These are phyloP conservation scores for Suhomyces bokatorum DNA, from an alignment of 1,139 yeast genomes.

Conservation along the genomic window DNA sequence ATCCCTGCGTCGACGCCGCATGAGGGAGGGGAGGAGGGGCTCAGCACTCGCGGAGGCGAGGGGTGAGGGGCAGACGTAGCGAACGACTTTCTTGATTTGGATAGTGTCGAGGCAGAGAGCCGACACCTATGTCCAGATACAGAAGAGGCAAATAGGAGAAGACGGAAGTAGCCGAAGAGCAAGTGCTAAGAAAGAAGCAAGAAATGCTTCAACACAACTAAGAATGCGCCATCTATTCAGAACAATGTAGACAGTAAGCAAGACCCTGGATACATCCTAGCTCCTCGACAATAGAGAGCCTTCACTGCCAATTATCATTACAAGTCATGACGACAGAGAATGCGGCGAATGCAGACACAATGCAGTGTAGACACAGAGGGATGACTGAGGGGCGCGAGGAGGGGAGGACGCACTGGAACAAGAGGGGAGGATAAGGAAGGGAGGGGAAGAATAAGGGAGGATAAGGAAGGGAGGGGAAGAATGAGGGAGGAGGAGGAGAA, in stretches of 20 bases:
- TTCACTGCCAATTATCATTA: not conserved
- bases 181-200: too few species aligned
- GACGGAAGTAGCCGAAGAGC: too few species aligned
- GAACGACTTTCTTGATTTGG: too few species aligned
- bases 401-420: not conserved
- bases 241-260: too few species aligned
- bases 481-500: not conserved
- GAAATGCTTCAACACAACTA: too few species aligned
- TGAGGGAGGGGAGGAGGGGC: not conserved
- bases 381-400: not conserved
- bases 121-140: too few species aligned
- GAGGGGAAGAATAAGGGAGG: not conserved
- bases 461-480: not conserved
- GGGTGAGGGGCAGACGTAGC: not conserved
- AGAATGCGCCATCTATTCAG: too few species aligned
- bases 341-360: not conserved
- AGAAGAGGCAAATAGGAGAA: too few species aligned
- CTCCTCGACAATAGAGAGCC: too few species aligned
- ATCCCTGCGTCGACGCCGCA: conserved; percentile 2
- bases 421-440: not conserved
- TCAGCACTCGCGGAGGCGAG: not conserved
- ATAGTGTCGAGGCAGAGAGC: too few species aligned
- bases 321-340: not conserved
- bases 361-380: not conserved
- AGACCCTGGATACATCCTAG: too few species aligned